phyloP scores from a whole-genome alignment of 169 alveolate species.

The Plasmodium blacklocki region DNA sequence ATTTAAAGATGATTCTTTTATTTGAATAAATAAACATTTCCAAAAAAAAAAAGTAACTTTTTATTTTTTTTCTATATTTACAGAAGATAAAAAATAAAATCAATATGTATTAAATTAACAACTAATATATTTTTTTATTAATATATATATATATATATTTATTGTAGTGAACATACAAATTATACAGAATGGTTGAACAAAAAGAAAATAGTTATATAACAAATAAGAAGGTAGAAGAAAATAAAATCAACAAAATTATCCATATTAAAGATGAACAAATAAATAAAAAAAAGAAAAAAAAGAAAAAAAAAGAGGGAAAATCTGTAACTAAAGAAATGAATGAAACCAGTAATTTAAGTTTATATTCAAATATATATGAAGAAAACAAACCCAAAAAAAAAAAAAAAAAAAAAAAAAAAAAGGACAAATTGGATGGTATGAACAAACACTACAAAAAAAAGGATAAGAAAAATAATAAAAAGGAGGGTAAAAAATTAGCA shows the following conservation, averaged over 20 bases:
- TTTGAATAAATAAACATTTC: no score
- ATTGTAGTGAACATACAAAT: no score
- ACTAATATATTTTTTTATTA: no score
- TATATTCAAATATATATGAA: conserved; percentile 28
- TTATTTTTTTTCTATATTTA: no score
- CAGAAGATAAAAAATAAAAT: no score
- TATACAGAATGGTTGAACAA: not conserved
- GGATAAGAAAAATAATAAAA: not conserved
- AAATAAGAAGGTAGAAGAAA: not conserved
- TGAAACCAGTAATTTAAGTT: conserved; percentile 24
- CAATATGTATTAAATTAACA: no score
- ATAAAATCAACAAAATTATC: not conserved
- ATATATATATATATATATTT: no score
- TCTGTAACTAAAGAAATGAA: conserved; percentile 16
- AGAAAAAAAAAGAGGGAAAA: conserved; percentile 44
- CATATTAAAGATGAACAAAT: not conserved
- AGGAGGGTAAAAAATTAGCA: not conserved
- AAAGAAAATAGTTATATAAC: not conserved
- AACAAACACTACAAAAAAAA: not conserved
- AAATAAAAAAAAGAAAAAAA: conserved; percentile 8
- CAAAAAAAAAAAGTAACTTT: no score
- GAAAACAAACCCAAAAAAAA: conserved; percentile 6
- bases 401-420: conserved; percentile 6
- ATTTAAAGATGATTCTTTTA: no score
- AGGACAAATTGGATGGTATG: not conserved